Base-by-base conservation (phyloP, 768 basidiomycete genomes). In the Tephrocybe sp. region DNA sequence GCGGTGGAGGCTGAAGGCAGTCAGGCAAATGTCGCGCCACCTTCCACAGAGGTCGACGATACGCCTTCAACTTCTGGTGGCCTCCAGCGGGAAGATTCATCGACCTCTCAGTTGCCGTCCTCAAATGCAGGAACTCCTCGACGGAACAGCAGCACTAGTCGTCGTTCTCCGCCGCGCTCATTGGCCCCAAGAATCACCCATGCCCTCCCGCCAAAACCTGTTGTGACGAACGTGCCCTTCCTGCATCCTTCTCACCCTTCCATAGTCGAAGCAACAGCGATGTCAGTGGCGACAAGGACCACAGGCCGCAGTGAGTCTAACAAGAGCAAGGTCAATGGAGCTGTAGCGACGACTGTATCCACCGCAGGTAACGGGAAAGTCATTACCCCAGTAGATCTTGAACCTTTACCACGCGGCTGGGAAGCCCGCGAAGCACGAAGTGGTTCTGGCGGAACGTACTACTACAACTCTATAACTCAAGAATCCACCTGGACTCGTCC, bases 201-300 rank as follows among this genome's bases (percentile, higher is more conserved):
- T 60, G 83, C 83, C 24, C 71, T 87, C 15, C 85, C 85, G 16
- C 80, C 85, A 3, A 87, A 87, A 64, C 85, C 85, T 38, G 70
- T 78, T 26, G 69, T 76, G 37, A 69, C 75, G 37, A 74, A 58
- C 53, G 74, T 79, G 43, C 75, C 78, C 48, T 79, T 76, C 61
- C 64, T 80, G 42, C 72, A 80, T 55, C 75, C 79, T 39, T 78
- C 82, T 63, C 75, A 80, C 54, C 74, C 79, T 44, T 79, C 77
- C 46, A 79, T 81, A 59, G 79, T 81, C 59, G 76, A 79, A 57
- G 82, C 81, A 52, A 81, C 80, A 57, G 72, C 80, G 31, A 85
- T 86, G 83, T 73, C 72, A 8, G 51, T 46, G 8, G 25, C 40
- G n/a, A 68, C 73, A 52, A 60, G 65, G 43, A 64, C 72, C 54